Conservation (phyloP, 2,329 filamentous ascomycete species). For the Cytospora schulzeri region DNA sequence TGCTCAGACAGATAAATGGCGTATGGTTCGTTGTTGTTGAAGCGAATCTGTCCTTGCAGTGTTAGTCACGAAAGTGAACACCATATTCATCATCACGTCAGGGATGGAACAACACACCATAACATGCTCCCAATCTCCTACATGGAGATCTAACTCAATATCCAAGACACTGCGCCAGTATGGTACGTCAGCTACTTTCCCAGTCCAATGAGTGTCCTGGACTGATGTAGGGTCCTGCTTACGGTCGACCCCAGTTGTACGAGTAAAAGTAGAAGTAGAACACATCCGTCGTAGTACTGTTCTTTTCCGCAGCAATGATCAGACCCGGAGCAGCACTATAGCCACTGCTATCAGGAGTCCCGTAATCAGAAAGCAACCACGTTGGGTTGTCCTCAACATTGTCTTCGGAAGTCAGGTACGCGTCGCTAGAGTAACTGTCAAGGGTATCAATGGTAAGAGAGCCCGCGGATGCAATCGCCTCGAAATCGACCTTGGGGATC, state of each 20-base stretch:
- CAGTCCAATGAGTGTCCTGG: neutral
- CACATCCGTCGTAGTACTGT: constrained; percentile 30
- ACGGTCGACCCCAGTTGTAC: constrained; percentile 30
- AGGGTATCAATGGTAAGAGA: constrained; percentile 29
- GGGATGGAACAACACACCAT: constrained; percentile 25
- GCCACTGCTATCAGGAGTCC: constrained; percentile 26
- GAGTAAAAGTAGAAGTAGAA: constrained; percentile 33
- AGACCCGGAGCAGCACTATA: constrained; percentile 30
- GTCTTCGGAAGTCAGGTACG: constrained; percentile 30
- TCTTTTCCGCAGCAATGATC: constrained; percentile 32
- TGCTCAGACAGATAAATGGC: constrained; percentile 33
- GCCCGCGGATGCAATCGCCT: constrained; percentile 20
- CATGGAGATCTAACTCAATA: constrained; percentile 32
- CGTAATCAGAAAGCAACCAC: constrained; percentile 30
- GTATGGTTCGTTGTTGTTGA: constrained; percentile 29
- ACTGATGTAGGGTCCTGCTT: neutral
- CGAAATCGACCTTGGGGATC: constrained; percentile 28
- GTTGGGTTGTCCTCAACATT: constrained; percentile 22
- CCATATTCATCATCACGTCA: neutral
- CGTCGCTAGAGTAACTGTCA: constrained; percentile 16
- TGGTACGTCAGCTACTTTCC: neutral
- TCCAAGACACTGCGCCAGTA: constrained; percentile 26
- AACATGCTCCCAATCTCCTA: constrained; percentile 34
- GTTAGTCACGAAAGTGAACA: neutral
- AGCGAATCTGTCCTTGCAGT: constrained; percentile 30